phyloP scores from a whole-genome alignment of 495 filamentous ascomycete species.

The Neurospora sp. region DNA sequence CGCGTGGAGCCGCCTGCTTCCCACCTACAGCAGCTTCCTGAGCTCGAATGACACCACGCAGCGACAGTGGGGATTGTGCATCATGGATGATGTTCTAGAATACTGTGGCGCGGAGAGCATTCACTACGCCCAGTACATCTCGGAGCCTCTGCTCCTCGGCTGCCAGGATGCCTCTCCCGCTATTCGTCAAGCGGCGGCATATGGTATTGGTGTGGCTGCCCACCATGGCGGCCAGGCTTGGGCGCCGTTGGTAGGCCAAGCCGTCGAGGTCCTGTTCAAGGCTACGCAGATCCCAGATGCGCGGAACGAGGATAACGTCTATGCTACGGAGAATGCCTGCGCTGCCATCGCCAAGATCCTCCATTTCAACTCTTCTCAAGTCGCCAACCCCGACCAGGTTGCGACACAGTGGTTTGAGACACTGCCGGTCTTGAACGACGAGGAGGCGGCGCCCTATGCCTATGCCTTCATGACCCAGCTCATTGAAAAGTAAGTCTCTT shows the following conservation, averaged over 20 bases:
- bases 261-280: slow-evolving; percentile 72
- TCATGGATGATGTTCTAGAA: slow-evolving; percentile 96
- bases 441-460: slow-evolving; percentile 94
- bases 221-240: slow-evolving; percentile 81
- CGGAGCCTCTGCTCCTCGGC: slow-evolving; percentile 72
- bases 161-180: slow-evolving; percentile 76
- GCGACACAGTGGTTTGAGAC: slow-evolving; percentile 77
- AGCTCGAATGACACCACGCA: slow-evolving; percentile 78
- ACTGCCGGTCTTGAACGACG: slow-evolving; percentile 85
- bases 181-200: slow-evolving; percentile 92
- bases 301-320: slow-evolving; percentile 85
- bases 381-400: slow-evolving; percentile 61
- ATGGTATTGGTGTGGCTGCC: slow-evolving; percentile 91
- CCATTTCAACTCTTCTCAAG: slow-evolving; percentile 69
- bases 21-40: slow-evolving; percentile 78
- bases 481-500: slow-evolving; percentile 79
- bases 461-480: slow-evolving; percentile 86
- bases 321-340: slow-evolving; percentile 92
- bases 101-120: slow-evolving; percentile 83
- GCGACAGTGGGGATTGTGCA: slow-evolving; percentile 96
- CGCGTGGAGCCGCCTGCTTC: slow-evolving; percentile 72
- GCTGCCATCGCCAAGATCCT: slow-evolving; percentile 95
- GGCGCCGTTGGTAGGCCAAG: slow-evolving; percentile 70
- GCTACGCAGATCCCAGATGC: slow-evolving; percentile 69
- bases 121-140: slow-evolving; percentile 73